Evolutionary conservation across 1,284 basidiomycete genomes (phyloP).

Genomic region (Stereum hirsutum): DNA sequence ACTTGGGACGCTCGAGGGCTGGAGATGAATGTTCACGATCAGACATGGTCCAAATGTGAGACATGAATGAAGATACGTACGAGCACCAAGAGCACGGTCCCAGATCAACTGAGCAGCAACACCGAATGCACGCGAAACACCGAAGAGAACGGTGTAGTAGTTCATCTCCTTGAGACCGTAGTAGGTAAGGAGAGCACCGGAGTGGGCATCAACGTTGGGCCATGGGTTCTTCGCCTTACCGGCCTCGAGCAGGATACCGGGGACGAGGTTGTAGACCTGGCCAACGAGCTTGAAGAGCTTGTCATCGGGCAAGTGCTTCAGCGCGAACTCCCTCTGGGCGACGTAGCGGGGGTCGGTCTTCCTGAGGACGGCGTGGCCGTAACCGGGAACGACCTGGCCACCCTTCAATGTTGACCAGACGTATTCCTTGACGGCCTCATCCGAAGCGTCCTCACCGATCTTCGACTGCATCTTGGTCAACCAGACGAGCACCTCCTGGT

Average conservation of each 20-base stretch:
- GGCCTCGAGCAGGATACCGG: conserved; percentile 87
- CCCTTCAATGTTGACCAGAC: conserved; percentile 89
- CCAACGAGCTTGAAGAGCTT: conserved; percentile 90
- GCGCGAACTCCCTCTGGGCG: conserved; percentile 90
- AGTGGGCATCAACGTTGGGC: conserved; percentile 97
- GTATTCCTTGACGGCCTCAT: conserved; percentile 86
- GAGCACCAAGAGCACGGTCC: conserved; percentile 93
- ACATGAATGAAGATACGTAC: conserved; percentile 32
- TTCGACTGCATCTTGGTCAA: conserved; percentile 82
- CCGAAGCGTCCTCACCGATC: conserved; percentile 75
- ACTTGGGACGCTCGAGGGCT: conserved; percentile 85
- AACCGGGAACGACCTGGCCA: conserved; percentile 91
- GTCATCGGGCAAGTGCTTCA: conserved; percentile 83
- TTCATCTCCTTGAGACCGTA: conserved; percentile 87
- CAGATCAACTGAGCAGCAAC: conserved; percentile 87
- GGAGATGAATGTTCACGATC: no score
- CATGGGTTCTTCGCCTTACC: conserved; percentile 92
- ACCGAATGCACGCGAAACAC: conserved; percentile 91
- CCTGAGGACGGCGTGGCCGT: conserved; percentile 94
- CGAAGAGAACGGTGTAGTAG: conserved; percentile 96
- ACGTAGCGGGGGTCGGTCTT: conserved; percentile 98
- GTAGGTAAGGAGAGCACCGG: conserved; percentile 88
- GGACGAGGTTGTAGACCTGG: conserved; percentile 90
- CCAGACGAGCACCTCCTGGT: conserved; percentile 93
- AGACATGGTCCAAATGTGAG: neutral